phyloP scores from a whole-genome alignment of 2,329 filamentous ascomycete species.

The Verticillium tricorpus region DNA sequence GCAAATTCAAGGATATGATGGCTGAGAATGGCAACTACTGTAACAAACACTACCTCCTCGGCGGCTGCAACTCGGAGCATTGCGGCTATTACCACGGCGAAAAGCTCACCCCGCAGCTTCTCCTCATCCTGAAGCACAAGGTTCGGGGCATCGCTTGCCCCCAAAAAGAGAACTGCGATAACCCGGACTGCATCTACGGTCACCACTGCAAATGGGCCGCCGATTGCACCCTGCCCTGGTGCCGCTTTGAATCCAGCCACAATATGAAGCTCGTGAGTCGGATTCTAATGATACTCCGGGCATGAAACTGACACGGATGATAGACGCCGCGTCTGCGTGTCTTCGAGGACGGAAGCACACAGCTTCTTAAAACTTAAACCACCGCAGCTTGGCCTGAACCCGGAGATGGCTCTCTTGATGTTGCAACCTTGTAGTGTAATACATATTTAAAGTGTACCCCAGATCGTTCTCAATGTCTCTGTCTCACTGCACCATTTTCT shows the following conservation, averaged over 20 bases:
- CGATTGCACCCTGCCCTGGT: slow-evolving; percentile 12
- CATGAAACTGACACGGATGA: background rate
- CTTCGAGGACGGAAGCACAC: slow-evolving; percentile 10
- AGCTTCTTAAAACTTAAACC: background rate
- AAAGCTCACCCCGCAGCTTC: slow-evolving; percentile 10
- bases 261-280: slow-evolving; percentile 14
- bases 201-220: slow-evolving; percentile 17
- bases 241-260: slow-evolving; percentile 16
- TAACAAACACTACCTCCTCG: slow-evolving; percentile 16
- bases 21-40: slow-evolving; percentile 14
- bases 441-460: background rate
- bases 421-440: background rate
- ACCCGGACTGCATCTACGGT: slow-evolving; percentile 13
- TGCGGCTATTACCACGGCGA: slow-evolving; percentile 17
- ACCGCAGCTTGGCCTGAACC: background rate
- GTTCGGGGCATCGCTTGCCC: slow-evolving; percentile 14
- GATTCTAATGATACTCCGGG: background rate
- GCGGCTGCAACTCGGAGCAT: slow-evolving; percentile 11
- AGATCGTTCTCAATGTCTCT: background rate
- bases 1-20: slow-evolving; percentile 14
- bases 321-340: slow-evolving; percentile 8
- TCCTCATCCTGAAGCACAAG: slow-evolving; percentile 15
- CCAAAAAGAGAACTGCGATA: slow-evolving; percentile 10
- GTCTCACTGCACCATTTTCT: too few species aligned
- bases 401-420: background rate